Base-by-base conservation (phyloP, 2,329 filamentous ascomycete genomes). In the Drechslerella dactyloides region DNA sequence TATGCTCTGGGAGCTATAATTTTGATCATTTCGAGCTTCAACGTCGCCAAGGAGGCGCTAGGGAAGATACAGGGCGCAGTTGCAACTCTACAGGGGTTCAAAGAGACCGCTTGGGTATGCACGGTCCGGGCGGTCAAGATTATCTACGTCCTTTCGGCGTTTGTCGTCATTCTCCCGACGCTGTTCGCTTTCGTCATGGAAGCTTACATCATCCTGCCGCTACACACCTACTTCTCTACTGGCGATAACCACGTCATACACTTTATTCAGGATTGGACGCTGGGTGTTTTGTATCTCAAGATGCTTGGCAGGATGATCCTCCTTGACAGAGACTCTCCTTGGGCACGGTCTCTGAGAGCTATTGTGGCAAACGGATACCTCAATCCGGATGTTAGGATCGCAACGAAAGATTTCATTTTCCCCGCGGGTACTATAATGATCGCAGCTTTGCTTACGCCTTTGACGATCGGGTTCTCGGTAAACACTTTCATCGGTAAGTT, bases 251-350 rank as follows among this genome's bases (percentile, higher is more conserved):
- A 96, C 77, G 90, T 88, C 6, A 86, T 97, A 46, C 89, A 96
- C 73, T 84, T 97, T 73, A 88, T 97, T 46, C 93, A 97, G 78
- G 89, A 93, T 66, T 99, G 93, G 92, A 96, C 93, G 0, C 83
- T 99, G 0, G 94, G 94, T 2, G 85, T 99, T 21, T 84, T 99
- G 1, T 97, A 96, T 79, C 84, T 96, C 30, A 93, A 96, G 74
- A 86, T 97, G 76, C 86, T 86, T 0, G 85, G 87, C 15, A 88
- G 89, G 42, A 81, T 91, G 76, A 83, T 92, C 24, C 82, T 89
- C 11, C 84, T 88, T 76, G 84, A 91, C 74, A 85, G 86, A 7
- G 84, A 87, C 8, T 89, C 89, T 8, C 88, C 90, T 2, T 85
- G 90, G 0, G 89, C 91, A 0, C 84, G 86, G 56, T 91, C 92